Conservation (phyloP, 1,284 basidiomycete species). For the Marasmius fiardii region DNA sequence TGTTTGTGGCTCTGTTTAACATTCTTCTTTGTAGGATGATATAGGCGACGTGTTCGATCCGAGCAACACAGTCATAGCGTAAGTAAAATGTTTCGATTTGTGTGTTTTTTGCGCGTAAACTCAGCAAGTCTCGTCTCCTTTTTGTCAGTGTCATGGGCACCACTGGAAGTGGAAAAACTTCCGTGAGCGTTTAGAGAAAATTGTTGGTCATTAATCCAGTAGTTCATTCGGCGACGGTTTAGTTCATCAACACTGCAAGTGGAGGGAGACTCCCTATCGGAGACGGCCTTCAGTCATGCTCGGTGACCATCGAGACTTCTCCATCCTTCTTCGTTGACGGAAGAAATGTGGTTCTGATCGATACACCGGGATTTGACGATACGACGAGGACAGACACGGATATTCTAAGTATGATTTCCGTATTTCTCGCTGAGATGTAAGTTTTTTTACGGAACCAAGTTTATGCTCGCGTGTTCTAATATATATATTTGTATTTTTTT, state of each 20-base stretch:
- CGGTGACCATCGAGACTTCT: constrained; percentile 22
- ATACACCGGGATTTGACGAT: constrained; percentile 34
- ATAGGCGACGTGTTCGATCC: too few species aligned
- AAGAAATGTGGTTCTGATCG: constrained; percentile 22
- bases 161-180: background rate
- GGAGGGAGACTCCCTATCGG: constrained; percentile 26
- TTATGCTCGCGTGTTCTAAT: too few species aligned
- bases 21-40: too few species aligned
- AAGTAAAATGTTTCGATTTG: too few species aligned
- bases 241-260: constrained; percentile 35
- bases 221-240: too few species aligned
- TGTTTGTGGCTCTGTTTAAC: too few species aligned
- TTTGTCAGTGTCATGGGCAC: background rate
- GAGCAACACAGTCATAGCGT: too few species aligned
- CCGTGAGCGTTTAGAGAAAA: background rate
- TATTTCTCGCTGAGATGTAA: constrained; percentile 17
- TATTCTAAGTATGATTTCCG: constrained; percentile 22
- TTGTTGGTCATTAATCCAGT: background rate
- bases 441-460: constrained; percentile 6
- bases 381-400: constrained; percentile 26
- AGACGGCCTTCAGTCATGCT: constrained; percentile 28
- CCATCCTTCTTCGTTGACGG: constrained; percentile 24
- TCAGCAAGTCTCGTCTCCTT: too few species aligned
- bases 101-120: too few species aligned
- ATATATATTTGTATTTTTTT: too few species aligned